Percentiles rank a stretch among this genome's conserved stretches.
phyloP scores from a whole-genome alignment of 1,284 basidiomycete species.

The Cryptococcus sp. region DNA sequence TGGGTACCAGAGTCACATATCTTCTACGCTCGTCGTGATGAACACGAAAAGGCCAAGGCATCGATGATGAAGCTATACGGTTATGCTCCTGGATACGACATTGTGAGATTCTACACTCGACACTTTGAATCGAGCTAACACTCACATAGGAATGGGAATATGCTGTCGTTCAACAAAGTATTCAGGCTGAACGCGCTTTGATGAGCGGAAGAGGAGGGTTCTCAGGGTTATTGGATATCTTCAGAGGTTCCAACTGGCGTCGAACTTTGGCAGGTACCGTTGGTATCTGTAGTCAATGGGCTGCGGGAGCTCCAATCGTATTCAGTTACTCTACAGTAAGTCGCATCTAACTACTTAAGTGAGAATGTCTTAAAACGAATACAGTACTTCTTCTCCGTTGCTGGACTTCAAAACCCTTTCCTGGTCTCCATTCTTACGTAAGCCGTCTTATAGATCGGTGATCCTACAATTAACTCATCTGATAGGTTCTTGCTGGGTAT shows the following conservation, averaged over 20 bases:
- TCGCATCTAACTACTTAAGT: neutral
- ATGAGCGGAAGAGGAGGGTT: neutral
- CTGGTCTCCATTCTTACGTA: constrained; percentile 6
- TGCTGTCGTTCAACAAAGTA: constrained; percentile 15
- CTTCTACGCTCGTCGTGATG: constrained; percentile 9
- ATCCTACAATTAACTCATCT: constrained; percentile 19
- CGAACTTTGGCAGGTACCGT: constrained; percentile 21
- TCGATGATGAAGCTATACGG: constrained; percentile 16
- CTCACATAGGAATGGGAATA: constrained; percentile 21
- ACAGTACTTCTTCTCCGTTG: constrained; percentile 21
- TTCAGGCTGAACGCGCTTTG: constrained; percentile 12
- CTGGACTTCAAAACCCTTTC: constrained; percentile 19
- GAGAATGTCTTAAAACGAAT: neutral
- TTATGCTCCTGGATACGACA: constrained; percentile 15
- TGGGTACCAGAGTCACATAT: constrained; percentile 16
- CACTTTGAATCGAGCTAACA: neutral
- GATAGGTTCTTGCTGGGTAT: constrained; percentile 8
- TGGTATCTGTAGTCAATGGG: constrained; percentile 18
- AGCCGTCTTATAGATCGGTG: constrained; percentile 1
- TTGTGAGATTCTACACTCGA: constrained; percentile 8
- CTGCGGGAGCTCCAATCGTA: constrained; percentile 20
- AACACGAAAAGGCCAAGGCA: constrained; percentile 14
- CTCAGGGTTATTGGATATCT: constrained; percentile 15
- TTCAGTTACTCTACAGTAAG: constrained; percentile 21
- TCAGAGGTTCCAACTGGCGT: constrained; percentile 20